phyloP scores from a whole-genome alignment of 371 early-diverging fungal species.

The Choanephora cucurbitarum region DNA sequence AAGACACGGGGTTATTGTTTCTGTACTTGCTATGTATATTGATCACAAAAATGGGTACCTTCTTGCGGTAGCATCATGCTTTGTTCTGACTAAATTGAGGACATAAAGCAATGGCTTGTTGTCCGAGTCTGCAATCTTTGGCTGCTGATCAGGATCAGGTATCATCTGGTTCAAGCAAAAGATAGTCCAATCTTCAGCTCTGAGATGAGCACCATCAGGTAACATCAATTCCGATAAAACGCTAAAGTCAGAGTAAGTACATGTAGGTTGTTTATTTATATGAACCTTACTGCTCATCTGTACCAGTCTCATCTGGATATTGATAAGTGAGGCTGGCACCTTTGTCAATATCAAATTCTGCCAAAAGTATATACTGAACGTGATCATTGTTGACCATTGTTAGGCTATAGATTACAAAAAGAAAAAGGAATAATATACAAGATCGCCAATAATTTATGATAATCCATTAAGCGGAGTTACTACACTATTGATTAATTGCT shows the following conservation, averaged over 20 bases:
- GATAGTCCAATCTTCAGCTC: slow-evolving; percentile 94
- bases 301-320: slow-evolving; percentile 83
- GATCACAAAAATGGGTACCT: too few relatives aligned
- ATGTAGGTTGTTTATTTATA: not conserved
- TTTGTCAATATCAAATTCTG: slow-evolving; percentile 93
- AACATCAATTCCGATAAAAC: slow-evolving; percentile 92
- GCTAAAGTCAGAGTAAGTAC: slow-evolving; percentile 37
- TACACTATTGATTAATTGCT: too few relatives aligned
- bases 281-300: slow-evolving; percentile 77
- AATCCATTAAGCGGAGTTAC: too few relatives aligned
- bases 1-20: too few relatives aligned
- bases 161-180: slow-evolving; percentile 84
- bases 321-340: slow-evolving; percentile 84
- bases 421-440: too few relatives aligned
- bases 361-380: slow-evolving; percentile 84
- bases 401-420: too few relatives aligned
- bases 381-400: slow-evolving; percentile 34
- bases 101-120: slow-evolving; percentile 79
- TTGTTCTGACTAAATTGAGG: slow-evolving; percentile 87
- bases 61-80: slow-evolving; percentile 81
- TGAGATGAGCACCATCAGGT: slow-evolving; percentile 92
- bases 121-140: slow-evolving; percentile 31
- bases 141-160: slow-evolving; percentile 49
- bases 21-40: too few relatives aligned
- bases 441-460: too few relatives aligned